These are phyloP conservation scores for Parietaria judaica DNA, from an alignment of 306 rosid genomes.

Conservation along the genomic window DNA sequence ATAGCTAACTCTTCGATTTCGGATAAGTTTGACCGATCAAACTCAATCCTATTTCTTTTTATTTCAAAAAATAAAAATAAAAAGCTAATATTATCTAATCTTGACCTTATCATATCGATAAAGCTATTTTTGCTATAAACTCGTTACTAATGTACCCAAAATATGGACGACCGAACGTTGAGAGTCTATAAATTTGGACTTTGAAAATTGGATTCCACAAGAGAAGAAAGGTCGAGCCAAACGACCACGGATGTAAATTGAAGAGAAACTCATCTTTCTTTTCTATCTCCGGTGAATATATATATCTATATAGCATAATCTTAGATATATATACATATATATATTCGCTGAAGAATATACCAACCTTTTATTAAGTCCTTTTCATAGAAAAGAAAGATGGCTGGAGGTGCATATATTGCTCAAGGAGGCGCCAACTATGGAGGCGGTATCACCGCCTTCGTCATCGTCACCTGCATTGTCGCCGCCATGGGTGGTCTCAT, in stretches of 20 bases:
- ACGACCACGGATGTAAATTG: neutral
- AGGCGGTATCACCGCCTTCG: conserved; percentile 20
- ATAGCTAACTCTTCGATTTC: too few species aligned
- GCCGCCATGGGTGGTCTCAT: conserved; percentile 52
- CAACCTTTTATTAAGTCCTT: neutral
- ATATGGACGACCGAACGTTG: neutral
- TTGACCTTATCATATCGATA: neutral
- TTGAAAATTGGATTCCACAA: neutral
- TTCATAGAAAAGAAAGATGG: conserved; percentile 22
- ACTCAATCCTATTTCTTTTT: too few species aligned
- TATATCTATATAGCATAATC: neutral
- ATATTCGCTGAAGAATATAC: conserved; percentile 6
- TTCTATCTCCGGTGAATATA: conserved; percentile 4
- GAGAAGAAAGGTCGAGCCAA: neutral
- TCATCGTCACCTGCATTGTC: conserved; percentile 25
- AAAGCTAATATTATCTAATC: too few species aligned
- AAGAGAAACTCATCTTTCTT: conserved; percentile 2
- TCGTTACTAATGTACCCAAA: neutral
- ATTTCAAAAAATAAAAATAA: too few species aligned
- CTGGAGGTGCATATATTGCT: conserved; percentile 25
- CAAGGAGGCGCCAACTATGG: conserved; percentile 19
- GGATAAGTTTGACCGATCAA: too few species aligned
- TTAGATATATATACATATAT: neutral
- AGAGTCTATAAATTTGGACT: neutral
- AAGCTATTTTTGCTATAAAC: neutral